Evolutionary conservation across 1,284 basidiomycete species (phyloP).

Genomic region (Heimioporus retisporus): DNA sequence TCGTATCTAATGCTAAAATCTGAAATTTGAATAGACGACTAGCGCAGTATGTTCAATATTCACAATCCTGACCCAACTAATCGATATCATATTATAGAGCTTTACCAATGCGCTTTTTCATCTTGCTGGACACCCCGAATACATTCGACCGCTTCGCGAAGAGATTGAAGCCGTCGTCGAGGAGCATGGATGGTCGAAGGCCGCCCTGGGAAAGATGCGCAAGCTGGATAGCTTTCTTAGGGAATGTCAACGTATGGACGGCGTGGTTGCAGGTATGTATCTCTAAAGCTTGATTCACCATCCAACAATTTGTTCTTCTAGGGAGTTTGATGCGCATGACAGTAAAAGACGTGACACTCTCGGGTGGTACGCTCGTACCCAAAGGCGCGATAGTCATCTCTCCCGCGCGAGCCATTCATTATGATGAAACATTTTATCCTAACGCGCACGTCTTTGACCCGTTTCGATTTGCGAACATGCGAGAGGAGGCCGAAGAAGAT

Average conservation of each 20-base stretch:
- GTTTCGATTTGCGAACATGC: slow-evolving; percentile 42
- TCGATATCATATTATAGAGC: slow-evolving; percentile 15
- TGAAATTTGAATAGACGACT: slow-evolving; percentile 15
- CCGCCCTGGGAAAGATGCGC: slow-evolving; percentile 49
- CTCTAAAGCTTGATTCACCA: too few relatives aligned
- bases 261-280: slow-evolving; percentile 38
- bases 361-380: slow-evolving; percentile 54
- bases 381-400: slow-evolving; percentile 42
- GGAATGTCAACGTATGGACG: slow-evolving; percentile 51
- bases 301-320: slow-evolving; percentile 17
- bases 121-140: slow-evolving; percentile 50
- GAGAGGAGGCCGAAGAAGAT: slow-evolving; percentile 17
- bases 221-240: slow-evolving; percentile 60
- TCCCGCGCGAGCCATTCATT: slow-evolving; percentile 35
- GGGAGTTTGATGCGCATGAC: slow-evolving; percentile 45
- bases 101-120: slow-evolving; percentile 49
- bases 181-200: slow-evolving; percentile 55
- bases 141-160: slow-evolving; percentile 50
- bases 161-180: slow-evolving; percentile 51
- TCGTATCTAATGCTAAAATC: neutral
- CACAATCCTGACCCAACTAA: too few relatives aligned
- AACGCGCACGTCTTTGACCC: slow-evolving; percentile 42
- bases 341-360: slow-evolving; percentile 50
- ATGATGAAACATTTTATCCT: slow-evolving; percentile 36
- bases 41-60: slow-evolving; percentile 16